Conservation (phyloP, 495 filamentous ascomycete species). For the Geopyxis carbonaria region DNA sequence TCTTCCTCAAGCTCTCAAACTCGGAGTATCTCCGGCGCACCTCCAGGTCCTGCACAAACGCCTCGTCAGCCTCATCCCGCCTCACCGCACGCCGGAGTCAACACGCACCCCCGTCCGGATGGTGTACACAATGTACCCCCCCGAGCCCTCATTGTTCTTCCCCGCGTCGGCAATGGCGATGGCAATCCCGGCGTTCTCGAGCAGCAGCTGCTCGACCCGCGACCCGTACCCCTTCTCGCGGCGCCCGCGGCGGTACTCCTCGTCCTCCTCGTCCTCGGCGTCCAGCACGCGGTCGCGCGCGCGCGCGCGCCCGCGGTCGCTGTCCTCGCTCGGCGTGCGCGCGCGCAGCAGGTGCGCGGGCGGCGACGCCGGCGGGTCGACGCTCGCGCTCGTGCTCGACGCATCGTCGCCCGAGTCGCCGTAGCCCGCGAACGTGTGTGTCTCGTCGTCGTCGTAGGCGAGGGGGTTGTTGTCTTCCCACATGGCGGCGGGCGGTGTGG, state of each 20-base stretch:
- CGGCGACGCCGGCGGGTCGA: slow-evolving; percentile 37
- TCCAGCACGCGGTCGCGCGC: slow-evolving; percentile 24
- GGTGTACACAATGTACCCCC: slow-evolving; percentile 86
- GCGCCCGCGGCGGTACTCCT: slow-evolving; percentile 35
- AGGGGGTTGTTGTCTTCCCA: slow-evolving; percentile 27
- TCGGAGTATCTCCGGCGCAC: slow-evolving; percentile 92
- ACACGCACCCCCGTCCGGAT: slow-evolving; percentile 73
- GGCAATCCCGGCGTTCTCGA: slow-evolving; percentile 76
- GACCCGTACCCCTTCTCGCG: slow-evolving; percentile 84
- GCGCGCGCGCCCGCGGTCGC: not conserved
- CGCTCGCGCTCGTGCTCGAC: too few species aligned
- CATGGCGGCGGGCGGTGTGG: slow-evolving; percentile 9
- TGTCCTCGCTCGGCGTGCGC: slow-evolving; percentile 11
- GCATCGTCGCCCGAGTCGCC: slow-evolving; percentile 27
- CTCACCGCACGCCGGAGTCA: not conserved
- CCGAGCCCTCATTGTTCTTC: slow-evolving; percentile 80
- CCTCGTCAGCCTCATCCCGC: slow-evolving; percentile 12
- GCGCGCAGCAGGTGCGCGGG: slow-evolving; percentile 41
- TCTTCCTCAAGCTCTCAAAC: slow-evolving; percentile 80
- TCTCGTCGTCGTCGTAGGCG: slow-evolving; percentile 23
- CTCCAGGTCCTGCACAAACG: slow-evolving; percentile 56
- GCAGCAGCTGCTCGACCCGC: slow-evolving; percentile 87
- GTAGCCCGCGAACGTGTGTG: slow-evolving; percentile 23
- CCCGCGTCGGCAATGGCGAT: slow-evolving; percentile 87
- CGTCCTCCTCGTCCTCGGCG: slow-evolving; percentile 35